Evolutionary conservation across 106 monocot genomes (phyloP), one percentile per base, ranked within the genome.

Genomic region (Acorus calamus): DNA sequence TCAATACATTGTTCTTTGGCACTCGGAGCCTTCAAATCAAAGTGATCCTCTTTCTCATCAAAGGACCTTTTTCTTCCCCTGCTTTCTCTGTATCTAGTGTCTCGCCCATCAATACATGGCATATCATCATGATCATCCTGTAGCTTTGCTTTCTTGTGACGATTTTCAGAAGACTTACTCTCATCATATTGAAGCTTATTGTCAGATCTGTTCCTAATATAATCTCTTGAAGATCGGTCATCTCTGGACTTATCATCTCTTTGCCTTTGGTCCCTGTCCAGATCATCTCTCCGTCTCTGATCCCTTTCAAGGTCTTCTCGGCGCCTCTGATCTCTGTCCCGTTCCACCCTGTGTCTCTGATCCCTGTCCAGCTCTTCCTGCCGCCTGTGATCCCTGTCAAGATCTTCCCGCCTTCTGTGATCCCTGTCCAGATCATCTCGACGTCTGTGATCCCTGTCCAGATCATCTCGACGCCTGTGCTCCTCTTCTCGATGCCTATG

Each of bases 41-140:
- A 47, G 67, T 72, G 68, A 13, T 78, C 86, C 46, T 86, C 89
- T 65, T 62, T 76, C 62, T 89, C 84, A 70, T 82, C 86, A 82
- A 71, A 78, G 63, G 43, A 64, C 56, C 71, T 81, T 66, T 84
- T 94, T 47, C 68, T 81, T 62, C 73, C 82, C 52, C 73, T 59
- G 43, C 44, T 71, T 69, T 79, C 81, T 64, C 69, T 84, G 46
- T 64, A 13, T 46, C 74, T 88, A 2, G 44, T 73, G 4, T 50
- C 58, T 44, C 60, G 28, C 52, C 72, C 79, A 73, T 82, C 86
- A 72, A 53, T 47, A 57, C 64, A 74, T 50, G 68, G 68, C 56
- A 73, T 75, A 14, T 67, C 67, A 72, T 70, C 77, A 72, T 50
- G 69, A 57, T 83, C 86, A 73, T 82, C 81, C 9, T 86, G 77